phyloP scores from a whole-genome alignment of 2,329 filamentous ascomycete genomes.

The Neopestalotiopsis clavispora region DNA sequence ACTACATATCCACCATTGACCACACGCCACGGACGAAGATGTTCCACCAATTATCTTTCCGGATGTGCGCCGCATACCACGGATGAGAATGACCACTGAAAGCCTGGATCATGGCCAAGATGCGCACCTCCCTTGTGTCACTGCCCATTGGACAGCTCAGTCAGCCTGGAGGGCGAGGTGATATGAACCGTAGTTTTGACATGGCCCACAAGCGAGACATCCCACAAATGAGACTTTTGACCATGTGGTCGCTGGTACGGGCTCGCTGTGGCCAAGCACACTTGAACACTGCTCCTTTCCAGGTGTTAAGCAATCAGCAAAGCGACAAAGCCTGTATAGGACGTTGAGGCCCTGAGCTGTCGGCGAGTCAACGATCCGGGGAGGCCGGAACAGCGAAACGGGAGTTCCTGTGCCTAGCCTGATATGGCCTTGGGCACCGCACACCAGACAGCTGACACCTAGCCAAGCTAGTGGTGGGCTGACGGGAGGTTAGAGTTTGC shows the following conservation, averaged over 20 bases:
- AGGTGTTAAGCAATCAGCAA: background rate
- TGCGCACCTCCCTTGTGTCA: background rate
- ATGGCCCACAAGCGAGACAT: background rate
- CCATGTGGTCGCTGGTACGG: background rate
- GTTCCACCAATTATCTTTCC: background rate
- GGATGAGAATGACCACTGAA: background rate
- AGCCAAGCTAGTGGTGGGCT: background rate
- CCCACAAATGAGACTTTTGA: background rate
- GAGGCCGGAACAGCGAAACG: background rate
- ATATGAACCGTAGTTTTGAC: background rate
- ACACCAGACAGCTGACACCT: background rate
- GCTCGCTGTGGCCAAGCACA: background rate
- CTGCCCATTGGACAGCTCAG: background rate
- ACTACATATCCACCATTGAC: background rate
- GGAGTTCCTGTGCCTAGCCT: background rate
- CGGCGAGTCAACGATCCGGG: background rate
- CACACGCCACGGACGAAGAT: background rate
- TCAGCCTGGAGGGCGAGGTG: background rate
- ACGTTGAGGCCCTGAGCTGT: background rate
- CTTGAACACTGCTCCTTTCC: background rate
- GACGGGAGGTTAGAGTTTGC: background rate
- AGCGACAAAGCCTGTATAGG: background rate
- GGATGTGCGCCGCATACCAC: background rate
- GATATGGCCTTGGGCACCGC: background rate
- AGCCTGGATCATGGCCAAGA: background rate